phyloP scores from a whole-genome alignment of 208 protist genomes.

The Acanthamoeba triangularis region DNA sequence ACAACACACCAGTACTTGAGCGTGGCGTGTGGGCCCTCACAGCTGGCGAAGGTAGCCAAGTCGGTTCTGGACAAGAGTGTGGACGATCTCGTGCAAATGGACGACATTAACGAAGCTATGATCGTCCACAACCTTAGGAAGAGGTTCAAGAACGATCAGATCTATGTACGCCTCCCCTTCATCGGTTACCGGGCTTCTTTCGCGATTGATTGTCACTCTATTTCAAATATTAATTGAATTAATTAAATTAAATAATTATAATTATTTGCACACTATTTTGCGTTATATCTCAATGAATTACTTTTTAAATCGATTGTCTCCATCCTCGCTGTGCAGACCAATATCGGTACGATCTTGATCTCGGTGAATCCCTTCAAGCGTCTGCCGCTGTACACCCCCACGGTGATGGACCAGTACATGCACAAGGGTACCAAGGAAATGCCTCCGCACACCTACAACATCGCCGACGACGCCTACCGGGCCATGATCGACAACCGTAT shows the following conservation, averaged over 20 bases:
- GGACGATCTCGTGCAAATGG: constrained; percentile 88
- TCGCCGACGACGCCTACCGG: constrained; percentile 84
- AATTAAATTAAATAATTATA: background rate
- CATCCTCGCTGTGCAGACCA: constrained; percentile 79
- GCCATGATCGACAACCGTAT: constrained; percentile 71
- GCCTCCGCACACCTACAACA: constrained; percentile 86
- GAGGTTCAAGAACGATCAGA: constrained; percentile 81
- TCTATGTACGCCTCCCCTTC: constrained; percentile 82
- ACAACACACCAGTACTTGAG: background rate
- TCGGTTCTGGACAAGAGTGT: constrained; percentile 43
- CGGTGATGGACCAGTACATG: constrained; percentile 87
- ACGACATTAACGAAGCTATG: constrained; percentile 89
- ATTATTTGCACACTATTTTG: background rate
- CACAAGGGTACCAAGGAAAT: constrained; percentile 84
- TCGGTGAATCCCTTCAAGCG: constrained; percentile 88
- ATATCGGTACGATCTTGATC: constrained; percentile 88
- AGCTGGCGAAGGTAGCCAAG: constrained; percentile 80
- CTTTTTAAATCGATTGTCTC: background rate
- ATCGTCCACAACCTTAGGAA: constrained; percentile 88
- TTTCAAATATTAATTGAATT: background rate
- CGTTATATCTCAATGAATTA: background rate
- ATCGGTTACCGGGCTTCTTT: background rate
- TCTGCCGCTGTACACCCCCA: constrained; percentile 85
- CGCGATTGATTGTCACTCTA: background rate
- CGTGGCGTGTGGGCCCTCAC: constrained; percentile 66